Evolutionary conservation across 768 basidiomycete species (phyloP).

Genomic region (Sistotremastrum suecicum): DNA sequence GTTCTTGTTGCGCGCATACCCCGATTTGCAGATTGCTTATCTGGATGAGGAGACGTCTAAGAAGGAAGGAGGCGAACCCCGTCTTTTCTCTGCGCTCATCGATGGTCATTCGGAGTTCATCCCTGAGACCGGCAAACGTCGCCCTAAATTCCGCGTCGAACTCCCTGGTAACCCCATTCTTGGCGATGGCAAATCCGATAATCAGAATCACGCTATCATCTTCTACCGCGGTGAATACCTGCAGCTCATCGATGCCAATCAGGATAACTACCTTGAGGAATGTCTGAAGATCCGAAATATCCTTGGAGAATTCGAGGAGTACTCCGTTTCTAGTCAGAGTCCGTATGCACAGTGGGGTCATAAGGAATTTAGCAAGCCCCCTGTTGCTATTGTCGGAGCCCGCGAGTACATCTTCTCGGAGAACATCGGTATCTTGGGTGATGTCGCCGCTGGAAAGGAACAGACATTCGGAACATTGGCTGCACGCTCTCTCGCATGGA

Average conservation of each 20-base stretch:
- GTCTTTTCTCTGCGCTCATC: slow-evolving; percentile 91
- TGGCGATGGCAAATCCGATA: slow-evolving; percentile 98
- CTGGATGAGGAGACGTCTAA: slow-evolving; percentile 89
- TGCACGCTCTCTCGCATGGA: slow-evolving; percentile 93
- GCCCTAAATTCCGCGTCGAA: slow-evolving; percentile 97
- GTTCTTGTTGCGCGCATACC: slow-evolving; percentile 93
- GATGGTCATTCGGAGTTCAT: slow-evolving; percentile 97
- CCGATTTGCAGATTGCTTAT: slow-evolving; percentile 96
- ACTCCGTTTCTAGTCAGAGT: slow-evolving; percentile 66
- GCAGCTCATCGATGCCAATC: slow-evolving; percentile 98
- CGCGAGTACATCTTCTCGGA: slow-evolving; percentile 99
- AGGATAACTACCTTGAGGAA: slow-evolving; percentile 99
- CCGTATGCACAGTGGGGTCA: slow-evolving; percentile 87
- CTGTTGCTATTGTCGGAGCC: slow-evolving; percentile 95
- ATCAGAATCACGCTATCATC: slow-evolving; percentile 98
- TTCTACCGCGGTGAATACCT: slow-evolving; percentile 99
- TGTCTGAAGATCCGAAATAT: slow-evolving; percentile 98
- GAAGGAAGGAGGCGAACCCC: slow-evolving; percentile 89
- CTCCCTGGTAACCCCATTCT: slow-evolving; percentile 98
- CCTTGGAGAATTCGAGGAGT: slow-evolving; percentile 97
- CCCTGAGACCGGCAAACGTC: slow-evolving; percentile 72
- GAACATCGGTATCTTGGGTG: slow-evolving; percentile 97
- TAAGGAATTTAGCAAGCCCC: slow-evolving; percentile 75
- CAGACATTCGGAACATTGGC: slow-evolving; percentile 98
- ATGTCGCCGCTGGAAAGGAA: slow-evolving; percentile 97